Conservation (phyloP, 805 yeast genomes). For the Henningerozyma blattae region DNA sequence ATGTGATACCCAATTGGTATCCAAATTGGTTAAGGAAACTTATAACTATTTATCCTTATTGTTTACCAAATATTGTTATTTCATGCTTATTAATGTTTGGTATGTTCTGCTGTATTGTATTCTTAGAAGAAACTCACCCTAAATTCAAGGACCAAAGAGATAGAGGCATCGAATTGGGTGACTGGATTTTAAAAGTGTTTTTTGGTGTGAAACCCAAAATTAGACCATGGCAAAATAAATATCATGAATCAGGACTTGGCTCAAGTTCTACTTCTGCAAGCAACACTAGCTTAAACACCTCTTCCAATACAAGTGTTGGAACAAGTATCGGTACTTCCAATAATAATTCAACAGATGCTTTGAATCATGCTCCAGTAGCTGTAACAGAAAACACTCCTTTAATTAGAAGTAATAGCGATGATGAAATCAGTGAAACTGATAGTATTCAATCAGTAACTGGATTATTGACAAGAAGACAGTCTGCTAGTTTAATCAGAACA, state of each 20-base stretch:
- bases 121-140: constrained; percentile 43
- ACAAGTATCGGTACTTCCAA: no score
- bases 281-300: no score
- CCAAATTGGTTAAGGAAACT: constrained; percentile 16
- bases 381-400: constrained; percentile 8
- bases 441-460: constrained; percentile 17
- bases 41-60: constrained; percentile 34
- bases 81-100: constrained; percentile 28
- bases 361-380: neutral
- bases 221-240: constrained; percentile 19
- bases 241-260: neutral
- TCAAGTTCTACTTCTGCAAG: no score
- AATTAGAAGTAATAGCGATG: constrained; percentile 6
- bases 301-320: no score
- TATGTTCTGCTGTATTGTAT: constrained; percentile 30
- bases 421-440: constrained; percentile 6
- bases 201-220: constrained; percentile 11
- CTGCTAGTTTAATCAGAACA: constrained; percentile 22
- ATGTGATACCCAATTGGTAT: constrained; percentile 10
- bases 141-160: constrained; percentile 29
- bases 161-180: constrained; percentile 35
- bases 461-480: constrained; percentile 23
- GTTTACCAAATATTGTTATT: constrained; percentile 40
- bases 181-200: constrained; percentile 13
- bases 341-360: no score